Conservation (phyloP, 768 basidiomycete genomes). For the Artomyces pyxidatus region DNA sequence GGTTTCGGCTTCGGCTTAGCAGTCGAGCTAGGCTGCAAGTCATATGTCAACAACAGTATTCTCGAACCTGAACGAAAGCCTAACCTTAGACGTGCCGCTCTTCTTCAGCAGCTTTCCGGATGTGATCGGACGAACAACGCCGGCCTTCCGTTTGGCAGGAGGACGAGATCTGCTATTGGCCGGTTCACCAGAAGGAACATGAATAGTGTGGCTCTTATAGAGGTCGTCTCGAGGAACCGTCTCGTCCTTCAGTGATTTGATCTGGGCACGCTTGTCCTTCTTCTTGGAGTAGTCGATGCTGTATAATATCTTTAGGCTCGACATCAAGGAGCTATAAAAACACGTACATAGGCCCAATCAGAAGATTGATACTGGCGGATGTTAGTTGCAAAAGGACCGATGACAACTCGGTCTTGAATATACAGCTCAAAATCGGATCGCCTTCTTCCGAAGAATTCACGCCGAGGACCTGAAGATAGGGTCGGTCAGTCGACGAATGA, state of each 20-base stretch:
- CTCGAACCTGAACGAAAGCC: conserved; percentile 7
- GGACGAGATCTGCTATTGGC: conserved; percentile 75
- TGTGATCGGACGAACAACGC: conserved; percentile 78
- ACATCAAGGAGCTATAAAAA: neutral
- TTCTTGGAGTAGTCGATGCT: conserved; percentile 93
- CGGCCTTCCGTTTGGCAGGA: conserved; percentile 79
- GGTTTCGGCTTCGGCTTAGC: conserved; percentile 38
- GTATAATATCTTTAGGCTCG: neutral
- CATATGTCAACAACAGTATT: neutral
- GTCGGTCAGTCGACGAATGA: no score
- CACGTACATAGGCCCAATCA: conserved; percentile 71
- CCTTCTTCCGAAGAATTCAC: conserved; percentile 80
- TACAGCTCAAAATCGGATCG: conserved; percentile 84
- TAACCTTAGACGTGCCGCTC: conserved; percentile 57
- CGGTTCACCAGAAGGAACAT: conserved; percentile 84
- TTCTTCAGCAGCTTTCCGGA: conserved; percentile 73
- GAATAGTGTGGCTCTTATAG: conserved; percentile 92
- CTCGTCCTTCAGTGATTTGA: conserved; percentile 89
- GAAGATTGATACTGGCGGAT: conserved; percentile 62
- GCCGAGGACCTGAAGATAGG: conserved; percentile 61
- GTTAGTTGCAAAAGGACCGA: conserved; percentile 78
- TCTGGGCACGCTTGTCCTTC: conserved; percentile 87
- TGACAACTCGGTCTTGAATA: conserved; percentile 93
- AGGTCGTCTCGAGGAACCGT: conserved; percentile 65
- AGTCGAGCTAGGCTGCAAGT: conserved; percentile 12